Conservation (phyloP, 2,329 filamentous ascomycete genomes). For the Neospermospora avenae region DNA sequence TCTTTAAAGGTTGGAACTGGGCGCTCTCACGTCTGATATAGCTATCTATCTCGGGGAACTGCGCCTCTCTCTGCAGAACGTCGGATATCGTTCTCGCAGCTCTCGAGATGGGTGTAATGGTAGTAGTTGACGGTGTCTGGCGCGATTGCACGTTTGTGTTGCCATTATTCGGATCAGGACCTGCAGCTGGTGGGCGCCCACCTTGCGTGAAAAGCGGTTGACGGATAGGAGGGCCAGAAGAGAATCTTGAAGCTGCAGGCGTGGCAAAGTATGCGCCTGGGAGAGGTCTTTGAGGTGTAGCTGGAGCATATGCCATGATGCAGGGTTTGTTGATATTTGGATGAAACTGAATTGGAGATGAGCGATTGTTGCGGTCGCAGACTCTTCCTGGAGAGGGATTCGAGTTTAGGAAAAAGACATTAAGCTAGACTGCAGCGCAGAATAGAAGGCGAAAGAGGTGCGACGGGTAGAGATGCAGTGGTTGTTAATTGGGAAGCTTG, state of each 20-base stretch:
- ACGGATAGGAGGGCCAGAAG: slow-evolving; percentile 42
- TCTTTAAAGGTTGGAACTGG: background rate
- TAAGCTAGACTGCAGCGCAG: slow-evolving; percentile 1
- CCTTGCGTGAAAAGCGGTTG: slow-evolving; percentile 47
- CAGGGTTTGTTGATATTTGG: slow-evolving; percentile 2
- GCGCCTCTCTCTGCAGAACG: slow-evolving; percentile 70
- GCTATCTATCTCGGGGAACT: slow-evolving; percentile 84
- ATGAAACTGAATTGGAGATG: background rate
- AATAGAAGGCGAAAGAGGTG: background rate
- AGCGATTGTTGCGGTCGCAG: slow-evolving; percentile 10
- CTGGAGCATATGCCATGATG: slow-evolving; percentile 14
- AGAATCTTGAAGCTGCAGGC: slow-evolving; percentile 55
- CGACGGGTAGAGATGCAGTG: background rate
- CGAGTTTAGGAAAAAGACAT: slow-evolving; percentile 14
- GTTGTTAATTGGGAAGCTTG: slow-evolving; percentile 9
- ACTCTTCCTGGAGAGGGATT: slow-evolving; percentile 4
- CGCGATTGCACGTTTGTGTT: slow-evolving; percentile 24
- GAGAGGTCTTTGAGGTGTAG: slow-evolving; percentile 67
- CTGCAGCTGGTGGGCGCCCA: slow-evolving; percentile 6
- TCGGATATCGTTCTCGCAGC: slow-evolving; percentile 82
- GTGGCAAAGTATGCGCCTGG: slow-evolving; percentile 77
- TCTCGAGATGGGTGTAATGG: slow-evolving; percentile 69
- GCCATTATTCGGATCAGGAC: slow-evolving; percentile 14
- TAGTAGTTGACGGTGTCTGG: slow-evolving; percentile 33
- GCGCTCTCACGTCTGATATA: slow-evolving; percentile 76